phyloP scores from a whole-genome alignment of 2,329 filamentous ascomycete genomes.

The Berkeleyomyces basicola region DNA sequence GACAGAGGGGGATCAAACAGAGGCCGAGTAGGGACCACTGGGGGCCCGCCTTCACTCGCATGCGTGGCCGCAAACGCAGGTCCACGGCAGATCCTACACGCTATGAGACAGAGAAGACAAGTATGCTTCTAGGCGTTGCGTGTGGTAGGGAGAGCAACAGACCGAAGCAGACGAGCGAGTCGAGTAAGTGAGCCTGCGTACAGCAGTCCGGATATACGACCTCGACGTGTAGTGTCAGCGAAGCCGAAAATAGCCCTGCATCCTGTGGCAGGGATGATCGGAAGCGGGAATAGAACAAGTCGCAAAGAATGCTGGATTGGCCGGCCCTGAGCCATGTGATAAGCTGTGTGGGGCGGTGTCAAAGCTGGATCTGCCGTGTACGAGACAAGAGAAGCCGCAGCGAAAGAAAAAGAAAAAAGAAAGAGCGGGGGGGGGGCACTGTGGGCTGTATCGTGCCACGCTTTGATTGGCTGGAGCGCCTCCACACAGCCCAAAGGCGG shows the following conservation, averaged over 20 bases:
- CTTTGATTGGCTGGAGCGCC: background rate
- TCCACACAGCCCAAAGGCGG: background rate
- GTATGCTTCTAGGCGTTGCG: no score
- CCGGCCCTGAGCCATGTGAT: background rate
- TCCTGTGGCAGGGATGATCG: background rate
- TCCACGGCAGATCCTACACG: background rate
- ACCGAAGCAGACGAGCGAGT: no score
- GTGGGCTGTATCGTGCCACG: background rate
- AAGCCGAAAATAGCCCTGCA: background rate
- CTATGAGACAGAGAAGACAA: background rate
- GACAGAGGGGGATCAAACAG: background rate
- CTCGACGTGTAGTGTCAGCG: no score
- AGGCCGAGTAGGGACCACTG: background rate
- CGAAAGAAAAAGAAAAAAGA: background rate
- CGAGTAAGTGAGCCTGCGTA: no score
- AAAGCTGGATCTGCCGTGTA: background rate
- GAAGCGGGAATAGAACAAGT: background rate
- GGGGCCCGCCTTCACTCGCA: background rate
- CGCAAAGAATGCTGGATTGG: background rate
- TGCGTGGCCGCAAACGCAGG: background rate
- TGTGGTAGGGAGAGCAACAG: no score
- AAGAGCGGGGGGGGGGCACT: background rate
- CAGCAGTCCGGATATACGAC: no score
- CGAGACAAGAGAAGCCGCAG: background rate
- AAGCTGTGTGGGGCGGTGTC: background rate